A percentile compares a stretch with the other conserved stretches of the same genome.
These are phyloP conservation scores for Pseudogymnoascus sp. DNA, from an alignment of 2,329 filamentous ascomycete species.

Conservation along the genomic window DNA sequence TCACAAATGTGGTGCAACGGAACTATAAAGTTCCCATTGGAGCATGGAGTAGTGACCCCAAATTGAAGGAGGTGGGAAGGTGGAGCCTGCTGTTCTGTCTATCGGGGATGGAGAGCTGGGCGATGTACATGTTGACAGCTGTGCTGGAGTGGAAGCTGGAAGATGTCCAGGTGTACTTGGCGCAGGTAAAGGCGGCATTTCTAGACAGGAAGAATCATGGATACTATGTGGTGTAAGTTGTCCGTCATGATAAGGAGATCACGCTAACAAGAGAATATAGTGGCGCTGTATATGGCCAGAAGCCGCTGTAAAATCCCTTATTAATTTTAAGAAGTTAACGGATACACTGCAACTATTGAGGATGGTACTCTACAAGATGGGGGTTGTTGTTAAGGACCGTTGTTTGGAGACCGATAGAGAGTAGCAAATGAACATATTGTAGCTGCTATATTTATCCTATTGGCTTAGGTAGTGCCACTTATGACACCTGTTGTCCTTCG, in stretches of 20 bases:
- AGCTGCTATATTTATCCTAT: not conserved
- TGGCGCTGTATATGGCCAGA: not conserved
- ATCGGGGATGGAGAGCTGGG: constrained; percentile 1
- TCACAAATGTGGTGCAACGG: constrained; percentile 19
- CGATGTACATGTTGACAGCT: not conserved
- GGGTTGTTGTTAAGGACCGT: not conserved
- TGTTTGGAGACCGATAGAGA: not conserved
- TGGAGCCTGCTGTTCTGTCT: constrained; percentile 8
- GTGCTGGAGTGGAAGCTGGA: not conserved
- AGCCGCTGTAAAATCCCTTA: not conserved
- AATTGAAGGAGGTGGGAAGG: constrained; percentile 10
- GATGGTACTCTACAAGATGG: not conserved
- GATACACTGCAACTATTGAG: not conserved
- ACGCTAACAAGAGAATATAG: not conserved
- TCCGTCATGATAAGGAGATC: not conserved
- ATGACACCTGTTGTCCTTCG: not conserved
- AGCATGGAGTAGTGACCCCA: constrained; percentile 14
- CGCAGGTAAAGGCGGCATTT: not conserved
- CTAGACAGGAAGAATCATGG: constrained; percentile 10
- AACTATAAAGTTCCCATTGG: constrained; percentile 20
- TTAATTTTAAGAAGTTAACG: not conserved
- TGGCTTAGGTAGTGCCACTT: not conserved
- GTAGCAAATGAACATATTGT: not conserved
- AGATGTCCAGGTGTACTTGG: not conserved
- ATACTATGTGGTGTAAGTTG: constrained; percentile 5